Conservation (phyloP, 2,329 filamentous ascomycete genomes). For the Clonostachys rhizophaga region DNA sequence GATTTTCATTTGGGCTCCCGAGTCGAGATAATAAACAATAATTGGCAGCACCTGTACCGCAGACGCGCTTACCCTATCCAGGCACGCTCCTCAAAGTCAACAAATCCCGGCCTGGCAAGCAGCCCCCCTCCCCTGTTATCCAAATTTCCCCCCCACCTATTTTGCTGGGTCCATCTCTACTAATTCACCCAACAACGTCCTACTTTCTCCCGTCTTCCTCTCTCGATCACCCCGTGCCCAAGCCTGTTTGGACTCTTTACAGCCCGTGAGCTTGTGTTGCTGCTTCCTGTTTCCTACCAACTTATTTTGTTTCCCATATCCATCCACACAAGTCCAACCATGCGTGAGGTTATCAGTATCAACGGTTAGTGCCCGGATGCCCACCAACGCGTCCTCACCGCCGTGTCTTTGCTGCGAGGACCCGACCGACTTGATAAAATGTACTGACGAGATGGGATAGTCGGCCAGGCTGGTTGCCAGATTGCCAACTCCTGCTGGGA, state of each 20-base stretch:
- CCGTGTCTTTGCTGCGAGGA: slow-evolving; percentile 7
- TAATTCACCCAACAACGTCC: slow-evolving; percentile 10
- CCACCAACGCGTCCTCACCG: slow-evolving; percentile 31
- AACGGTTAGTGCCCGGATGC: slow-evolving; percentile 67
- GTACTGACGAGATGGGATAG: slow-evolving; percentile 42
- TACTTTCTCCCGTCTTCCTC: slow-evolving; percentile 15
- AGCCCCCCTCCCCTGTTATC: slow-evolving; percentile 9
- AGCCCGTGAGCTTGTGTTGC: slow-evolving; percentile 16
- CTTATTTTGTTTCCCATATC: slow-evolving; percentile 11
- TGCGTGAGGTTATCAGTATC: slow-evolving; percentile 99
- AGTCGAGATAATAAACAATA: too few species aligned
- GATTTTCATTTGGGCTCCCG: too few species aligned
- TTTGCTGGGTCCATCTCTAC: slow-evolving; percentile 18
- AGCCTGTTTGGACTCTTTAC: too few species aligned
- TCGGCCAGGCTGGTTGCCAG: slow-evolving; percentile 99
- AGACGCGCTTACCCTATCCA: slow-evolving; percentile 5
- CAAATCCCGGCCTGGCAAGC: slow-evolving; percentile 25
- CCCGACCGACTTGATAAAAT: not conserved
- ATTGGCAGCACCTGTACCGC: not conserved
- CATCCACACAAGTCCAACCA: slow-evolving; percentile 45
- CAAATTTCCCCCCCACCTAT: slow-evolving; percentile 42
- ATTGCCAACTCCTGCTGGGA: slow-evolving; percentile 99
- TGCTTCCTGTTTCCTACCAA: slow-evolving; percentile 20
- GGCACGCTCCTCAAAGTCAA: slow-evolving; percentile 20
- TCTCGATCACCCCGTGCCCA: not conserved